Evolutionary conservation across 2,329 filamentous ascomycete genomes (phyloP), one percentile per base, ranked within the genome.

Genomic region (Chaetomiaceae sp.): DNA sequence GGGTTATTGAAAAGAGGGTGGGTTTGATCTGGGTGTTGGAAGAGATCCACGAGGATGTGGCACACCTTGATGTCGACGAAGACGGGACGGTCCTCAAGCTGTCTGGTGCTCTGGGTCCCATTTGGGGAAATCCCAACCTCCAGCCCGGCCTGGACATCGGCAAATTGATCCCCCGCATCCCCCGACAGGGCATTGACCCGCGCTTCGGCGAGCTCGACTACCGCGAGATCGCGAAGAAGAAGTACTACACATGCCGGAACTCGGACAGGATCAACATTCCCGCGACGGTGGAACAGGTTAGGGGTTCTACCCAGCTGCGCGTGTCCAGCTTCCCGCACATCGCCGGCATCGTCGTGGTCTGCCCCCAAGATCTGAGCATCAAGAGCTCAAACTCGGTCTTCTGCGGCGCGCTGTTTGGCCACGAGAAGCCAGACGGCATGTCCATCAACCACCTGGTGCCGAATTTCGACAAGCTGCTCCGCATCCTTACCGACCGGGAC

Each of bases 21-120:
- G 91, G 92, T 9, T 73, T 99, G 55, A 97, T 99, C 56, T 99
- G 94, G 94, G 94, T 99, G 8, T 73, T 99, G 2, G 94, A 99
- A 69, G 94, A 99, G 71, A 97, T 99, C 56, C 89, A 92, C 51
- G 94, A 99, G 71, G 91, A 99, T 67, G 85, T 94, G 36, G 91
- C 89, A 4, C 81, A 83, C 56, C 72, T 99, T 39, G 79, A 77
- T 11, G 78, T 95, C 19, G 88, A 95, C 65, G 85, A 91, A 53
- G 84, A 89, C 25, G 91, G 90, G 38, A 78, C 80, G 39, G 81
- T 96, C 17, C 78, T 82, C 25, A 83, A 80, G 47, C 78, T 88
- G 34, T 78, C 79, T 2, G 92, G 92, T n/a, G 81, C 87, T n/a
- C 81, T 83, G n/a, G 82, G 84, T 53, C 81, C 86, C 20, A 95